Conservation (phyloP, 2,329 filamentous ascomycete genomes). For the Aspergillus viridinutans region DNA sequence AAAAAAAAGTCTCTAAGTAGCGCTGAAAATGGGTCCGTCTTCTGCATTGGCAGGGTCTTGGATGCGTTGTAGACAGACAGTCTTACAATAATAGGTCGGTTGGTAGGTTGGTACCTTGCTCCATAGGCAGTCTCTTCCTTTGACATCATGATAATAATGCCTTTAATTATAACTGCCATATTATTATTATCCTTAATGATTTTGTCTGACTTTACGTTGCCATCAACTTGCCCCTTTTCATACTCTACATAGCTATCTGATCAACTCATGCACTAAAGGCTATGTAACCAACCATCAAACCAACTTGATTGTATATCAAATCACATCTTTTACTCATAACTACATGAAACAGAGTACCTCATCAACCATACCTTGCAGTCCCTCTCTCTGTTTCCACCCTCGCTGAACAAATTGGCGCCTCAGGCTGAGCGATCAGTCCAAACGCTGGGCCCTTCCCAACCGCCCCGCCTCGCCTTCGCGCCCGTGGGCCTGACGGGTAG, state of each 20-base stretch:
- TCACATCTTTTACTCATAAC: background rate
- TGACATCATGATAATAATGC: background rate
- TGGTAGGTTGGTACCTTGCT: background rate
- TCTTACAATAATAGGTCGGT: background rate
- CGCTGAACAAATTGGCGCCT: background rate
- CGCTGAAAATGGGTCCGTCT: background rate
- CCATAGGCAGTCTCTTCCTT: background rate
- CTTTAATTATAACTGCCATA: background rate
- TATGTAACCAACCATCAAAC: background rate
- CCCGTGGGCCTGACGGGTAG: conserved; percentile 23
- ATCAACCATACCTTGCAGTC: background rate
- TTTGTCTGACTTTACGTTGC: background rate
- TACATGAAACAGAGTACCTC: background rate
- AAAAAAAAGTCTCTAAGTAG: background rate
- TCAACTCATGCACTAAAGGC: background rate
- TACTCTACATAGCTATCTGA: background rate
- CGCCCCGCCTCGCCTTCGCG: conserved; percentile 18
- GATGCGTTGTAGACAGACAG: background rate
- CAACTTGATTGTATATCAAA: background rate
- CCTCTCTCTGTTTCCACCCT: background rate
- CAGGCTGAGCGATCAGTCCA: background rate
- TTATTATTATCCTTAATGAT: background rate
- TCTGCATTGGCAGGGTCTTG: background rate
- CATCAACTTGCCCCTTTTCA: background rate
- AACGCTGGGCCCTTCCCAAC: conserved; percentile 3